Percentiles rank a stretch among this genome's conserved stretches.
These are phyloP conservation scores for Didymella arachidicola DNA, from an alignment of 2,329 filamentous ascomycete genomes.

Conservation along the genomic window DNA sequence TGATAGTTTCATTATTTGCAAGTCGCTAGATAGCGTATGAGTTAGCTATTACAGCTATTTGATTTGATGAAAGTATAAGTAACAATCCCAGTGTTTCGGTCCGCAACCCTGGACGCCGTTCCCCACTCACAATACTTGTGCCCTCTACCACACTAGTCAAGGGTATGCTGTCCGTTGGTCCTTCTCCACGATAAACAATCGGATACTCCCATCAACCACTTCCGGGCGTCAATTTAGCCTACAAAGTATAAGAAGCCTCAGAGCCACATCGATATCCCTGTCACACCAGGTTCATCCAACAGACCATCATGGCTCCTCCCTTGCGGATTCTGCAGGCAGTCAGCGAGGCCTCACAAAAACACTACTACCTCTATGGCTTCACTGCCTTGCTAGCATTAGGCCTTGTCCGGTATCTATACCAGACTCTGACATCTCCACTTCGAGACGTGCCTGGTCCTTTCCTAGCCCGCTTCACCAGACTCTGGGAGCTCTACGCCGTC, in stretches of 20 bases:
- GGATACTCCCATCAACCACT: not conserved
- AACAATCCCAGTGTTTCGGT: too few species aligned
- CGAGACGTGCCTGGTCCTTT: conserved; percentile 56
- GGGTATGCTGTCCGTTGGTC: not conserved
- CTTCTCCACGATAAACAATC: not conserved
- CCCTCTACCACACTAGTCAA: too few species aligned
- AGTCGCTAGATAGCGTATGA: too few species aligned
- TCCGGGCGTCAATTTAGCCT: not conserved
- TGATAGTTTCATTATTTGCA: too few species aligned
- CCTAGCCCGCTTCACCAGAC: conserved; percentile 53
- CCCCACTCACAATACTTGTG: too few species aligned
- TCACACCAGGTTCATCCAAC: not conserved
- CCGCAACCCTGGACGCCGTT: too few species aligned
- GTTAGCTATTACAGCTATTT: too few species aligned
- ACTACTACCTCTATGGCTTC: not conserved
- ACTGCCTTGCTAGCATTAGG: not conserved
- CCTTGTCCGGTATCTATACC: not conserved
- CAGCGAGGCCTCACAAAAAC: not conserved
- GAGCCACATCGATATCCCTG: not conserved
- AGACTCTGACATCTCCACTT: conserved; percentile 38
- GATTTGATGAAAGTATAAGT: too few species aligned
- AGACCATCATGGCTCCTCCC: not conserved
- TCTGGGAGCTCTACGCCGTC: conserved; percentile 56
- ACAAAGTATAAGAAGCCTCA: conserved; percentile 2
- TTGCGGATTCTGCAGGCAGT: not conserved